Evolutionary conservation across 345 rosid species (phyloP).

Genomic region (Stellera chamaejasme): DNA sequence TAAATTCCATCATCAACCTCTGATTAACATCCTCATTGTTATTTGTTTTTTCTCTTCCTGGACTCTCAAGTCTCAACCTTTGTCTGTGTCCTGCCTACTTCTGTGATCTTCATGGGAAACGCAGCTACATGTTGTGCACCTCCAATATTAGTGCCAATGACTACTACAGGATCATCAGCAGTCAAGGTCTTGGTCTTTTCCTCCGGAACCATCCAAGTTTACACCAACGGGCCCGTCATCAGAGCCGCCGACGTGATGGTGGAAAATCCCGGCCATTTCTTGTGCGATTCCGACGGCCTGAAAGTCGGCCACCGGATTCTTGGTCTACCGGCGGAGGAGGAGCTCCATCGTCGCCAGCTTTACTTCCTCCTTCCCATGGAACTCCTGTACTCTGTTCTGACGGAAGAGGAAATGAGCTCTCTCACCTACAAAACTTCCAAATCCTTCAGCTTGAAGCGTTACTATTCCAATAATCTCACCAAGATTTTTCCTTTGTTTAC

Average conservation of each 20-base stretch:
- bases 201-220: slow-evolving; percentile 26
- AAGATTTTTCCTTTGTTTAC: slow-evolving; percentile 34
- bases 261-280: slow-evolving; percentile 37
- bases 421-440: slow-evolving; percentile 28
- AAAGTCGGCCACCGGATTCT: slow-evolving; percentile 30
- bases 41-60: not conserved
- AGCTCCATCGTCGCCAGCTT: slow-evolving; percentile 26
- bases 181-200: slow-evolving; percentile 24
- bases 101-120: slow-evolving; percentile 33
- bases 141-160: slow-evolving; percentile 12
- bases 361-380: slow-evolving; percentile 64
- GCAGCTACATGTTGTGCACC: slow-evolving; percentile 38
- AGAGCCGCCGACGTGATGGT: slow-evolving; percentile 39
- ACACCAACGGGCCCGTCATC: slow-evolving; percentile 22
- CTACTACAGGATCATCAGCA: not conserved
- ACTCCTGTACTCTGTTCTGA: slow-evolving; percentile 43
- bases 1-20: slow-evolving; percentile 7
- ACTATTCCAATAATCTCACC: slow-evolving; percentile 11
- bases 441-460: slow-evolving; percentile 20
- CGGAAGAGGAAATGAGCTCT: slow-evolving; percentile 34
- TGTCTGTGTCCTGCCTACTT: not conserved
- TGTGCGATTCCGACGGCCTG: slow-evolving; percentile 33
- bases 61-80: no score
- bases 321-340: slow-evolving; percentile 38
- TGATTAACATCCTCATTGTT: not conserved